Evolutionary conservation across 805 yeast genomes (phyloP).

Genomic region (Wickerhamiella musiphila): DNA sequence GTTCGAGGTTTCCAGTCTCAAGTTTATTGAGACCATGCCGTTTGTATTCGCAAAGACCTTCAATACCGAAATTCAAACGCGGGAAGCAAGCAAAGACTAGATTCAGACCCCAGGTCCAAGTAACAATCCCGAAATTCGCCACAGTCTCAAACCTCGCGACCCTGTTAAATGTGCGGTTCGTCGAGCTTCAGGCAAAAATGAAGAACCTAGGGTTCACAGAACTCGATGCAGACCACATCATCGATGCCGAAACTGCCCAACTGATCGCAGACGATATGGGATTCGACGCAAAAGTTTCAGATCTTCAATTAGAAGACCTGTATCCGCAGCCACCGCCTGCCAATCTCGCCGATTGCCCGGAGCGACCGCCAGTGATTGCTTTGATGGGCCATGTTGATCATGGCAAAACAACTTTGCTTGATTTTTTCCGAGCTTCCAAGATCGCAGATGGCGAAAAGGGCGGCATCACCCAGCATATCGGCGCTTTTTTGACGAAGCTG

Average conservation of each 20-base stretch:
- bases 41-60: too few relatives aligned
- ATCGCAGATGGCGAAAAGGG: conserved; percentile 79
- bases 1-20: too few relatives aligned
- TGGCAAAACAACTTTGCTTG: conserved; percentile 90
- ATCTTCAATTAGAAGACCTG: conserved; percentile 40
- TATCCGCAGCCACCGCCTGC: conserved; percentile 37
- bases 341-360: conserved; percentile 30
- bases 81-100: too few relatives aligned
- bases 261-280: conserved; percentile 83
- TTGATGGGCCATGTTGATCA: conserved; percentile 99
- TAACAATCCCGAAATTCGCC: conserved; percentile 49
- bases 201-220: conserved; percentile 60
- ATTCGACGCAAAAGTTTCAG: conserved; percentile 38
- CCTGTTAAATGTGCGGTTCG: conserved; percentile 46
- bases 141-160: conserved; percentile 68
- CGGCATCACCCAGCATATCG: conserved; percentile 95
- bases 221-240: conserved; percentile 47
- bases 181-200: conserved; percentile 40
- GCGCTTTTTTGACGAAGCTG: conserved; percentile 82
- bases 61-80: too few relatives aligned
- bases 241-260: conserved; percentile 74
- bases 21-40: too few relatives aligned
- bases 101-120: background rate
- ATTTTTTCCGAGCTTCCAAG: conserved; percentile 66
- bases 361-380: conserved; percentile 86